Conservation (phyloP, 306 rosid genomes). For the Dryas octopetala region DNA sequence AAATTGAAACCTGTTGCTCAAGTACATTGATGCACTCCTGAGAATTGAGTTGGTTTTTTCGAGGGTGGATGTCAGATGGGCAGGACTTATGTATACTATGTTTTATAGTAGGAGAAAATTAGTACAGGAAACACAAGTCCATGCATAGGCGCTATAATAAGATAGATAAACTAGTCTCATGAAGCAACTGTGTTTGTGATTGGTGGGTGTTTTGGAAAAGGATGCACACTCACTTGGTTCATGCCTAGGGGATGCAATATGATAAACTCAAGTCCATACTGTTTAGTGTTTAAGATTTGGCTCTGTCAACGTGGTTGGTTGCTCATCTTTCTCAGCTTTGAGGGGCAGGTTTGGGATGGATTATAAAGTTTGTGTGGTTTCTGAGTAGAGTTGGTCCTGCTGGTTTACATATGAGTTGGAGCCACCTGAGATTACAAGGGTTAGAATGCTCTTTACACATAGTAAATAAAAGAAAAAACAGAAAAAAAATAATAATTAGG, state of each 20-base stretch:
- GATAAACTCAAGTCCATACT: not conserved
- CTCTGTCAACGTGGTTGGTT: not conserved
- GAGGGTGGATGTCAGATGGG: not conserved
- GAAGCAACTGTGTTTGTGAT: not conserved
- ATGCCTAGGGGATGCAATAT: not conserved
- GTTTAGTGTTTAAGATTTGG: not conserved
- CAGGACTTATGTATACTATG: not conserved
- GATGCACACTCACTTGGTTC: not conserved
- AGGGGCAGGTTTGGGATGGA: not conserved
- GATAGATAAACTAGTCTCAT: too few species aligned
- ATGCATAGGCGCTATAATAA: too few species aligned
- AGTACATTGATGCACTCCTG: not conserved
- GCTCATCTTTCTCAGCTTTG: not conserved
- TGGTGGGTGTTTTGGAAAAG: not conserved
- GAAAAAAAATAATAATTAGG: too few species aligned
- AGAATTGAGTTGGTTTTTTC: not conserved
- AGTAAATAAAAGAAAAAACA: not conserved
- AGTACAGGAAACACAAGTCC: not conserved
- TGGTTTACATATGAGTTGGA: not conserved
- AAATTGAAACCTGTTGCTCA: conserved; percentile 1
- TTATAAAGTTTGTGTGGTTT: not conserved
- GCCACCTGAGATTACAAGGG: not conserved
- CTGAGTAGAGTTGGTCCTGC: not conserved
- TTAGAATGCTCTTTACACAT: not conserved
- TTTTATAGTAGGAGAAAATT: not conserved